Evolutionary conservation across 257 asterid species (phyloP).

Genomic region (Solanum stenotomum): DNA sequence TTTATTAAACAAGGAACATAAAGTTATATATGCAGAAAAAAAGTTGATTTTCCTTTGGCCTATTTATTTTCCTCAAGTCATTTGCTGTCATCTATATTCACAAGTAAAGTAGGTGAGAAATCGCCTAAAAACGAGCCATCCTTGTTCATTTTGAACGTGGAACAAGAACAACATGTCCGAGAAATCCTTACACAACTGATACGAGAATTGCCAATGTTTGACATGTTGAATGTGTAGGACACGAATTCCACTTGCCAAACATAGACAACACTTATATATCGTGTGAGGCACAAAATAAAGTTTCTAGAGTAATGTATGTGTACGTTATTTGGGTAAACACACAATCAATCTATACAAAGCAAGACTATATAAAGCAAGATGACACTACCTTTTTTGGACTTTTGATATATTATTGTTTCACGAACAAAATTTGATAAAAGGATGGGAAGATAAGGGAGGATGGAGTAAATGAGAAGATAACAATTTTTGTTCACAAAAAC

Average conservation of each 20-base stretch:
- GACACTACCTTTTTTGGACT: background rate
- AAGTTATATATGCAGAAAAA: background rate
- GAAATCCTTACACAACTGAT: background rate
- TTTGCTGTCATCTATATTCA: background rate
- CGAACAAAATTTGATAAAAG: background rate
- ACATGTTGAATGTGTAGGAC: background rate
- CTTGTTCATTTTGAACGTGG: background rate
- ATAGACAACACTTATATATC: background rate
- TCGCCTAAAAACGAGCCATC: background rate
- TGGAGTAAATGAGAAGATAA: background rate
- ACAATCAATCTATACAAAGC: background rate
- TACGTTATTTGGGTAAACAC: background rate
- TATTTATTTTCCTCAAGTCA: background rate
- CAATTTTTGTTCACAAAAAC: background rate
- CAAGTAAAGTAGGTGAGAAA: background rate
- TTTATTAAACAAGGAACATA: background rate
- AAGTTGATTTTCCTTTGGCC: background rate
- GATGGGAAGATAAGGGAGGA: background rate
- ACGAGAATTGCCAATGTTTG: background rate
- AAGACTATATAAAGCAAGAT: background rate
- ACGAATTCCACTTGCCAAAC: background rate
- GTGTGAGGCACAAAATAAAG: background rate
- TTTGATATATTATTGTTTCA: background rate
- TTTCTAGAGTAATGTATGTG: background rate
- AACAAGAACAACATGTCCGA: background rate